Percentiles rank a stretch among this genome's conserved stretches.
These are phyloP conservation scores for Huntiella decipiens DNA, from an alignment of 2,329 filamentous ascomycete species.

Conservation along the genomic window DNA sequence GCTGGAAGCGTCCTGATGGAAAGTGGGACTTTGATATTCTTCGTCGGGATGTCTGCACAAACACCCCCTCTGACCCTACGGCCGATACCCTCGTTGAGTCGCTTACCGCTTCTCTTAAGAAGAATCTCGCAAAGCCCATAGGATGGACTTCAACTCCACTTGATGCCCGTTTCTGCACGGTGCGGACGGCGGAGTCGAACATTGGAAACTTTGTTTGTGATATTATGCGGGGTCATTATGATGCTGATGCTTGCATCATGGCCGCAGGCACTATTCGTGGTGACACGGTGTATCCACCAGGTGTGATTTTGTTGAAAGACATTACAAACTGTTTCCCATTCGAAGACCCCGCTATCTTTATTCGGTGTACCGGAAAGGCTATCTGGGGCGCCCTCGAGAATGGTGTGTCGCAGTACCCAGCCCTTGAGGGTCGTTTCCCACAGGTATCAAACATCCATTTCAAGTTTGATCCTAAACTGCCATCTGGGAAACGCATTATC, in stretches of 20 bases:
- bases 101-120: constrained; percentile 53
- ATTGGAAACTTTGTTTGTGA: constrained; percentile 83
- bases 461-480: constrained; percentile 45
- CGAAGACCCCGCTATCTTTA: constrained; percentile 69
- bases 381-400: constrained; percentile 73
- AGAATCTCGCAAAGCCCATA: constrained; percentile 63
- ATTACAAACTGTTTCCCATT: constrained; percentile 85
- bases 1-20: constrained; percentile 26
- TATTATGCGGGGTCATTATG: constrained; percentile 69
- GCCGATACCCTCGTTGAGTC: constrained; percentile 20
- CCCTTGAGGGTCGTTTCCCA: constrained; percentile 60
- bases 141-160: constrained; percentile 69
- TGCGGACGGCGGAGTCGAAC: constrained; percentile 61
- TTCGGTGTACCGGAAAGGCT: constrained; percentile 51
- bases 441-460: constrained; percentile 74
- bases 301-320: constrained; percentile 58
- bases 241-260: constrained; percentile 67
- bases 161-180: constrained; percentile 72
- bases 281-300: constrained; percentile 74
- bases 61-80: constrained; percentile 27
- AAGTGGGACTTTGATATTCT: constrained; percentile 63
- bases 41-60: constrained; percentile 52
- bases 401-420: constrained; percentile 59
- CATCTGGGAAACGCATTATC: constrained; percentile 42
- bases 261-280: constrained; percentile 71